phyloP scores from a whole-genome alignment of 345 rosid species.

The Rhizophora apiculata region DNA sequence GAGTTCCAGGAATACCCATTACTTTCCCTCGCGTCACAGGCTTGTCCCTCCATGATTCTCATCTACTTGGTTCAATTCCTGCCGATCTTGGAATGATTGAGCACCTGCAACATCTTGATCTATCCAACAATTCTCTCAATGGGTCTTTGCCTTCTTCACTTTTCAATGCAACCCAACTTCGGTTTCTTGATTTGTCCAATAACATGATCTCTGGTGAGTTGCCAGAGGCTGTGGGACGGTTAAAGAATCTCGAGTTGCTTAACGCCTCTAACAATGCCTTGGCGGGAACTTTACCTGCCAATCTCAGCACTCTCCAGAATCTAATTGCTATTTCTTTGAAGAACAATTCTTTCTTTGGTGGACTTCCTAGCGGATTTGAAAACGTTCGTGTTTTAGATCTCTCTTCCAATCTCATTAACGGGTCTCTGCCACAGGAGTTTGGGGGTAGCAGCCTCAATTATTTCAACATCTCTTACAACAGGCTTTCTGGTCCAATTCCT shows the following conservation, averaged over 20 bases:
- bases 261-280: conserved; percentile 71
- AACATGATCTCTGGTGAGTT: conserved; percentile 62
- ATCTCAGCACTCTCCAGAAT: conserved; percentile 34
- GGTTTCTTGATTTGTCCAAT: conserved; percentile 64
- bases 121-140: conserved; percentile 74
- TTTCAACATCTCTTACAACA: conserved; percentile 67
- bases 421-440: conserved; percentile 68
- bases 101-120: conserved; percentile 57
- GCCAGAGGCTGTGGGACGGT: conserved; percentile 40
- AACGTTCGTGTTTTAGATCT: conserved; percentile 59
- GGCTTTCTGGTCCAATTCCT: conserved; percentile 65
- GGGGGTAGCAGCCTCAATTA: conserved; percentile 55
- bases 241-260: conserved; percentile 48
- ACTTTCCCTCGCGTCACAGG: conserved; percentile 45
- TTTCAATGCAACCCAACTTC: conserved; percentile 55
- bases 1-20: conserved; percentile 24
- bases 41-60: conserved; percentile 59
- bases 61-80: conserved; percentile 69
- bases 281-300: conserved; percentile 59
- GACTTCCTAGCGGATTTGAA: conserved; percentile 54
- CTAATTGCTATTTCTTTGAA: conserved; percentile 53
- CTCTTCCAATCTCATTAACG: conserved; percentile 69
- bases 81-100: conserved; percentile 57
- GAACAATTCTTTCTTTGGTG: conserved; percentile 56
- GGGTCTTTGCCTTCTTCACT: conserved; percentile 67